phyloP scores from a whole-genome alignment of 768 basidiomycete genomes.

The Jaapia argillacea region DNA sequence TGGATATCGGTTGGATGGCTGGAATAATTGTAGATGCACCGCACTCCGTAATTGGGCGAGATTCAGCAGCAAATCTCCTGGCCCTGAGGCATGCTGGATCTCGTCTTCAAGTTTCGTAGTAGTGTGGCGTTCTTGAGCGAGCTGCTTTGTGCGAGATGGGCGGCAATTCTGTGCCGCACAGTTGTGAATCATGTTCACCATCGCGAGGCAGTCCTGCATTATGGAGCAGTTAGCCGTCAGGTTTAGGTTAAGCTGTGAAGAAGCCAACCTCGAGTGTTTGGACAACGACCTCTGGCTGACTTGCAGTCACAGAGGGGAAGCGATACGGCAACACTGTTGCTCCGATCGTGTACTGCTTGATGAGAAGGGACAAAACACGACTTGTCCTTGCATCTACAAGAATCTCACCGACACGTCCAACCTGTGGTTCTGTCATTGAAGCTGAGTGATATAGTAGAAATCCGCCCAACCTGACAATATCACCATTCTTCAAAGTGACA shows the following conservation, averaged over 20 bases:
- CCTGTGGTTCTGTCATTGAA: background rate
- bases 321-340: background rate
- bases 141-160: background rate
- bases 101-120: background rate
- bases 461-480: background rate
- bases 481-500: background rate
- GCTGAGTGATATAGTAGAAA: background rate
- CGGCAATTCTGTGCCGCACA: background rate
- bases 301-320: background rate
- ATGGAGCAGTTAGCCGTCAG: background rate
- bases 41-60: background rate
- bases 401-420: background rate
- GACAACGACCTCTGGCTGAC: background rate
- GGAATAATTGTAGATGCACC: no score
- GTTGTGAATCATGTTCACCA: background rate
- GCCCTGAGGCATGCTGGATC: background rate
- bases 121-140: background rate
- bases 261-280: background rate
- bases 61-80: background rate
- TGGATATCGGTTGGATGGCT: no score
- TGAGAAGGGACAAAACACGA: background rate
- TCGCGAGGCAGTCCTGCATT: background rate
- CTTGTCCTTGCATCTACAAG: background rate
- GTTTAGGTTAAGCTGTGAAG: background rate
- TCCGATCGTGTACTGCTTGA: background rate